Conservation (phyloP, 1,284 basidiomycete genomes). For the Cryptococcus jaspeensis region DNA sequence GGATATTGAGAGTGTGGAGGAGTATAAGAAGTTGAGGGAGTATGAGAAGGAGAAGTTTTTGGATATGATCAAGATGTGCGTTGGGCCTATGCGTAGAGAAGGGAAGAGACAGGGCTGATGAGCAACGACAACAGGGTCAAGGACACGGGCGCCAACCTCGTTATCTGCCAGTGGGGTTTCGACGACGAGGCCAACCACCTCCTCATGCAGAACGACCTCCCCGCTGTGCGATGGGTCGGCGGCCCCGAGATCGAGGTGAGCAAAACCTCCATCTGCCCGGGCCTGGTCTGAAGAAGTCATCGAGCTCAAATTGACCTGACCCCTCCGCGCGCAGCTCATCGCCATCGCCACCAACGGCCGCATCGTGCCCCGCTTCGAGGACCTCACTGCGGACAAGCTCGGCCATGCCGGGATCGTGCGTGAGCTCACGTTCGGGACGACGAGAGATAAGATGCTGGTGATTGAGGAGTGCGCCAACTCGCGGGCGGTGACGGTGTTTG, state of each 20-base stretch:
- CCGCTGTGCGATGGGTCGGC: slow-evolving; percentile 98
- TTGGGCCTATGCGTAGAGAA: background rate
- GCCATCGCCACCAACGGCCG: slow-evolving; percentile 98
- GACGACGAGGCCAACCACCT: slow-evolving; percentile 99
- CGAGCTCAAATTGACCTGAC: background rate
- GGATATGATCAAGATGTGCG: slow-evolving; percentile 82
- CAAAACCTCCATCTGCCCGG: background rate
- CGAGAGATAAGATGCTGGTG: slow-evolving; percentile 97
- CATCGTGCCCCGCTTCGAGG: slow-evolving; percentile 97
- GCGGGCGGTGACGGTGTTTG: slow-evolving; percentile 94
- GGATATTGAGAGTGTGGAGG: slow-evolving; percentile 96
- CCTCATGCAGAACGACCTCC: slow-evolving; percentile 94
- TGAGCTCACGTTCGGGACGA: slow-evolving; percentile 94
- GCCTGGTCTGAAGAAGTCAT: background rate
- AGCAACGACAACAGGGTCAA: slow-evolving; percentile 63
- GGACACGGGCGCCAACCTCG: slow-evolving; percentile 96
- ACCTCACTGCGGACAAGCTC: slow-evolving; percentile 85
- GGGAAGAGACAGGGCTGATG: background rate
- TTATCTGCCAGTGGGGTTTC: slow-evolving; percentile 99
- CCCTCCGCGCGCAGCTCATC: slow-evolving; percentile 83
- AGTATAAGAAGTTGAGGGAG: slow-evolving; percentile 90
- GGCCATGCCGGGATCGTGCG: slow-evolving; percentile 90
- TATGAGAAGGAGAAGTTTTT: slow-evolving; percentile 96
- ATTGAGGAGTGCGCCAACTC: slow-evolving; percentile 98
- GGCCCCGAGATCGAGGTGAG: slow-evolving; percentile 95